phyloP scores from a whole-genome alignment of 305 asterid genomes.

The Ajuga reptans region DNA sequence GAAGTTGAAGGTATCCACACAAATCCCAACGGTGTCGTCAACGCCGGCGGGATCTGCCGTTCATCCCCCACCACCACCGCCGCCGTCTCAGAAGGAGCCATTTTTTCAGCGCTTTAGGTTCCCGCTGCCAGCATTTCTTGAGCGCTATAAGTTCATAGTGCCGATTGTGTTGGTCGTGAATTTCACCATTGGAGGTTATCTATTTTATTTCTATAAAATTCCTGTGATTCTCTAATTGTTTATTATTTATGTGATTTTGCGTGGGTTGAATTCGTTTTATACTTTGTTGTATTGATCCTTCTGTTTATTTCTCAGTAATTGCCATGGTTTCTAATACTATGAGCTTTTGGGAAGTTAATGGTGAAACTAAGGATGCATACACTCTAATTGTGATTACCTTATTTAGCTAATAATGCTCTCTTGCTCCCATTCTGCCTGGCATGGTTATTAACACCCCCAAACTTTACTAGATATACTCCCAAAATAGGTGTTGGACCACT shows the following conservation, averaged over 20 bases:
- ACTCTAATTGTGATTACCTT: background rate
- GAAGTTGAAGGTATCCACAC: constrained; percentile 40
- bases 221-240: background rate
- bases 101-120: constrained; percentile 59
- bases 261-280: background rate
- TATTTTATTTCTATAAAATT: background rate
- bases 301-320: background rate
- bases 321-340: background rate
- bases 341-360: background rate
- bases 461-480: background rate
- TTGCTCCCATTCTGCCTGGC: background rate
- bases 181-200: constrained; percentile 64
- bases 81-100: constrained; percentile 46
- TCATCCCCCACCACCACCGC: constrained; percentile 28
- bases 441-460: too few relatives aligned
- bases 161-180: constrained; percentile 62
- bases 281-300: background rate
- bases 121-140: constrained; percentile 31
- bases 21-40: constrained; percentile 36
- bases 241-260: background rate
- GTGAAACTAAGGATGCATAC: background rate
- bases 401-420: background rate
- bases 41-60: constrained; percentile 32
- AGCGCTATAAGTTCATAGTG: constrained; percentile 53
- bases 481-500: background rate